A percentile compares a stretch with the other conserved stretches of the same genome.
Evolutionary conservation across 306 rosid species (phyloP).

Genomic region (Rosa lucieae): DNA sequence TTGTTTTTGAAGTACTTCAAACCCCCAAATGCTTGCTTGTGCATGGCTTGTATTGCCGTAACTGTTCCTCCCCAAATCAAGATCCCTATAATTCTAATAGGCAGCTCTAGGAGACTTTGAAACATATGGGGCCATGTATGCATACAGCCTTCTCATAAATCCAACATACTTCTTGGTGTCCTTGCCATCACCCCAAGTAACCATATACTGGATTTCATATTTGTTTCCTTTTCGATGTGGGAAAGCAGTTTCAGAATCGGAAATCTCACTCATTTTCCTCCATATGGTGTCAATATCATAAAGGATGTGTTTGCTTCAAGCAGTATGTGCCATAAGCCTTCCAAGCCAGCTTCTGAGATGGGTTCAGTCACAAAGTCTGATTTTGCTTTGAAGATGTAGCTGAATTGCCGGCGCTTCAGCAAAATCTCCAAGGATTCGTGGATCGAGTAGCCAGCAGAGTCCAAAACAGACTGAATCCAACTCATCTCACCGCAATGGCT

Average conservation of each 20-base stretch:
- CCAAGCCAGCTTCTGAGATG: no score
- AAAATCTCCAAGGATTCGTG: no score
- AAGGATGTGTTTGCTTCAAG: conserved; percentile 38
- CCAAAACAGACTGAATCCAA: no score
- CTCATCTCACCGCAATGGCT: no score
- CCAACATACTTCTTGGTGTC: conserved; percentile 36
- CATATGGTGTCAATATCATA: conserved; percentile 58
- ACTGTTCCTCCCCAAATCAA: conserved; percentile 38
- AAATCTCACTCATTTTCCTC: conserved; percentile 60
- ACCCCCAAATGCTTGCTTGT: conserved; percentile 49
- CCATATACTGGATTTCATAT: conserved; percentile 53
- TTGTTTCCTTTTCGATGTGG: conserved; percentile 73
- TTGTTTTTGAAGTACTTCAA: conserved; percentile 67
- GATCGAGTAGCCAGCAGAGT: no score
- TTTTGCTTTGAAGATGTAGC: no score
- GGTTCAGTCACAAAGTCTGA: no score
- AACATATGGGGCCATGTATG: conserved; percentile 58
- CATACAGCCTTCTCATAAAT: conserved; percentile 54
- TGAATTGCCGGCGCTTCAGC: no score
- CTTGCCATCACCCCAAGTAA: conserved; percentile 42
- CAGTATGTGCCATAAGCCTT: not conserved
- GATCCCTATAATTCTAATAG: conserved; percentile 69
- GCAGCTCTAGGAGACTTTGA: conserved; percentile 71
- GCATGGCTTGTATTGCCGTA: conserved; percentile 3
- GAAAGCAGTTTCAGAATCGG: conserved; percentile 51